These are phyloP conservation scores for Agapanthus africanus DNA, from an alignment of 106 monocot genomes.

Conservation along the genomic window DNA sequence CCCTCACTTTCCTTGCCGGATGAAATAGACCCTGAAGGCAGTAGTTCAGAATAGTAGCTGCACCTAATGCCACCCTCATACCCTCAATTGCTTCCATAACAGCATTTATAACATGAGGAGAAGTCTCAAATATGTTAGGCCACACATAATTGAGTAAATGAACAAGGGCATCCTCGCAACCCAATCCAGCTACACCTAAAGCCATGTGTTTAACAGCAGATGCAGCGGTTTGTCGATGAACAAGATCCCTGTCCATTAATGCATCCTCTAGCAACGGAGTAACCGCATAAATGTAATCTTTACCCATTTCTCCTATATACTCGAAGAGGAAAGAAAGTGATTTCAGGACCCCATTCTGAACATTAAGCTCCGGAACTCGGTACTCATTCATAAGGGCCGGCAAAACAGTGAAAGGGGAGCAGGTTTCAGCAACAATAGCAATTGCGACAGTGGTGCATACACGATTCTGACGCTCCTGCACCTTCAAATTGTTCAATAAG, in stretches of 20 bases:
- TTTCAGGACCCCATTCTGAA: constrained; percentile 93
- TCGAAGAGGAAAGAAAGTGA: constrained; percentile 98
- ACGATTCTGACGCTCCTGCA: constrained; percentile 94
- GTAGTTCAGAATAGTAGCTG: constrained; percentile 83
- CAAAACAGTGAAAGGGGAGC: constrained; percentile 93
- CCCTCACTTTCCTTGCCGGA: constrained; percentile 93
- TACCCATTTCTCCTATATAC: constrained; percentile 98
- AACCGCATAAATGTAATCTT: constrained; percentile 98
- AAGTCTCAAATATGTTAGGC: constrained; percentile 97
- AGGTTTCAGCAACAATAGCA: constrained; percentile 97
- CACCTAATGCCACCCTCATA: constrained; percentile 90
- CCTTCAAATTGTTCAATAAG: constrained; percentile 86
- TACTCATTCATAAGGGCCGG: constrained; percentile 99
- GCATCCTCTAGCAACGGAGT: constrained; percentile 95
- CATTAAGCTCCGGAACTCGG: constrained; percentile 89
- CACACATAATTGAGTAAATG: constrained; percentile 93
- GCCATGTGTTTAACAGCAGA: constrained; percentile 99
- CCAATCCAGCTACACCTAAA: constrained; percentile 89
- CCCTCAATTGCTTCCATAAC: constrained; percentile 99
- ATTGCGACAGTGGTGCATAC: constrained; percentile 96
- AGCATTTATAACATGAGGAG: constrained; percentile 97
- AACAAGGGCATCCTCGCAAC: constrained; percentile 92
- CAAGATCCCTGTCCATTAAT: constrained; percentile 94
- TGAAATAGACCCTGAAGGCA: constrained; percentile 98
- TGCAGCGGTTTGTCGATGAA: constrained; percentile 96